Conservation (phyloP, 306 rosid genomes). For the Cucurbita moschata region DNA sequence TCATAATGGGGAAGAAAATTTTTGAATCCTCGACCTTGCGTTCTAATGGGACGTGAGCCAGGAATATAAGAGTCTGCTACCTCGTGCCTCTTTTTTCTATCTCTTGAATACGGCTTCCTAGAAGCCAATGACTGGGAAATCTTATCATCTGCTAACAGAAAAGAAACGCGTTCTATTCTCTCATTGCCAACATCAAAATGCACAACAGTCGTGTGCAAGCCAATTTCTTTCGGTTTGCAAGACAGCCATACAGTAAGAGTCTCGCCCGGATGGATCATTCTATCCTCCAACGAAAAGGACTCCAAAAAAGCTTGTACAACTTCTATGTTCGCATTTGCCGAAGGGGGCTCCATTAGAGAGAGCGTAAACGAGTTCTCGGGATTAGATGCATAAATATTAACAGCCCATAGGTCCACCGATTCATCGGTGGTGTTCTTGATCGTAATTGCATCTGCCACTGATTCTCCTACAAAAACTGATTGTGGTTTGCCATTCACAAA, state of each 20-base stretch:
- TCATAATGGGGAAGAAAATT: slow-evolving; percentile 63
- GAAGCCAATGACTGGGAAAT: slow-evolving; percentile 59
- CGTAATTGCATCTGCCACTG: slow-evolving; percentile 38
- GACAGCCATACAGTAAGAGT: slow-evolving; percentile 62
- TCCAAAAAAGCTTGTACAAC: slow-evolving; percentile 30
- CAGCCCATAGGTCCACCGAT: slow-evolving; percentile 62
- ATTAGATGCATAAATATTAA: slow-evolving; percentile 59
- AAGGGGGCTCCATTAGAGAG: slow-evolving; percentile 68
- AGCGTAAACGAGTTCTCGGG: slow-evolving; percentile 64
- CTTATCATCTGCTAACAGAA: slow-evolving; percentile 73
- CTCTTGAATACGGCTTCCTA: slow-evolving; percentile 41
- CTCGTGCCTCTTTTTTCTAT: slow-evolving; percentile 38
- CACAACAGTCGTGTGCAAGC: slow-evolving; percentile 52
- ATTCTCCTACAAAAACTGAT: slow-evolving; percentile 39
- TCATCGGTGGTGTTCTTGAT: slow-evolving; percentile 52
- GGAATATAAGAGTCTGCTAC: slow-evolving; percentile 20
- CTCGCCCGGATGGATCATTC: slow-evolving; percentile 69
- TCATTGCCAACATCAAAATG: slow-evolving; percentile 60
- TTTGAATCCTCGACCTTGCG: slow-evolving; percentile 2
- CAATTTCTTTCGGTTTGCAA: slow-evolving; percentile 72
- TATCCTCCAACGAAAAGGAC: slow-evolving; percentile 51
- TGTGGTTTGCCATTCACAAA: slow-evolving; percentile 50
- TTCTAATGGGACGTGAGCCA: slow-evolving; percentile 33
- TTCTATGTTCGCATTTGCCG: slow-evolving; percentile 21
- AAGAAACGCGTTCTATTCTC: slow-evolving; percentile 55